Base-by-base conservation (phyloP, 352 stramenopile species). In the Globisporangium echinulatum region DNA sequence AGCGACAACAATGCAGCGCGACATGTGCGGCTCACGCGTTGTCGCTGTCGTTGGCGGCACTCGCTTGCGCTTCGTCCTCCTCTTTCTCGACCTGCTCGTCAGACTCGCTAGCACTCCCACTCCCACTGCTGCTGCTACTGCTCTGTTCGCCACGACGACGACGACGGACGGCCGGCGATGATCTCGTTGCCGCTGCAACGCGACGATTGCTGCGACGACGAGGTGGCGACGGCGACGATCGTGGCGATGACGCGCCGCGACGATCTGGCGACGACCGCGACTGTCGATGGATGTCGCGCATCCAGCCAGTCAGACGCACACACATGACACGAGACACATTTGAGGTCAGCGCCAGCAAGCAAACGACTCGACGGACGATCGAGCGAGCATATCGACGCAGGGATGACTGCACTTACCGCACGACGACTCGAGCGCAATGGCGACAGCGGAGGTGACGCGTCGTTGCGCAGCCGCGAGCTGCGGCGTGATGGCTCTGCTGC, bases 131-230 rank as follows among this genome's bases (percentile, higher is more conserved):
- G 51, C 33, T 14, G 40, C 8, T 13, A n/a, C n/a, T 50, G 46
- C 46, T 36, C 17, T n/a, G 15, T 36, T n/a, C 14, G 15, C n/a
- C 14, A 50, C 46, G 15, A 33, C 46, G 15, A n/a, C 1, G 7
- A 13, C 40, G 40, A 44, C 40, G 40, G 40, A 1, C 40, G 11
- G 40, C 1, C 40, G 40, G 7, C 14, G 46, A 33, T n/a, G 17
- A 50, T 50, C 15, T 25, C n/a, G 46, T n/a, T 37, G 43, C 36
- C n/a, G 44, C 49, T 36, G 59, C 59, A 58, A 65, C 59, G 47
- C 53, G 60, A 65, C 60, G 54, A 65, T 48, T 47, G 47, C 52
- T 49, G 14, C 40, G 52, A 55, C 52, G 52, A 54, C 52, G 59
- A 50, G 19, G 9, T 17, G 58, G n/a, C 33, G 58, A 56, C 44